Evolutionary conservation across 192 early-diverging fungal genomes (phyloP), one percentile per base, ranked within the genome.

Genomic region (Backusella macrospora): DNA sequence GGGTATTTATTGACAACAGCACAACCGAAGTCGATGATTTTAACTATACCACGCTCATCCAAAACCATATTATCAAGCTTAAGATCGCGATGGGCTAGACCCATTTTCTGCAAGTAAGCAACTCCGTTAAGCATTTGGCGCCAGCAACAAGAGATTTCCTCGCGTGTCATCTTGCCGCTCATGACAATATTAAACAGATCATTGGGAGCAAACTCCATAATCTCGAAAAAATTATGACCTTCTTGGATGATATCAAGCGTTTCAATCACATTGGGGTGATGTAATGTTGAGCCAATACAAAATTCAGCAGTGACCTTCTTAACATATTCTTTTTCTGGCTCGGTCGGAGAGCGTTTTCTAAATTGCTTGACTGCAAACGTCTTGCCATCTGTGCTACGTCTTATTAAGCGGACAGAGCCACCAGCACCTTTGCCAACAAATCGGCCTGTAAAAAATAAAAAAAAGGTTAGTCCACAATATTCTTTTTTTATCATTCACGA

Each of bases 191-290:
- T 86, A 71, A 92, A 99, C 68, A 99, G 85, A 82, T 99, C 98
- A 59, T 94, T 92, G 65, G 92, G 92, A 44, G 93, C 95, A 89
- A 92, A 98, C 82, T 99, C 98, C 95, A 95, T 92, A 63, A 95
- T 89, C 82, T 93, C 87, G 66, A 87, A 93, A 34, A 89, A 89
- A 40, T 81, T 84, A 18, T 44, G 37, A 18, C 86, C 84, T 73
- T 93, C 92, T 76, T 91, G 88, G 21, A 95, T 87, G 68, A 95
- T 89, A 75, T 93, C 92, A 62, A 93, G 63, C 0, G 92, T 93
- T 76, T 94, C 92, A 44, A 94, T 91, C 26, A 95, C 87, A 74
- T 94, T 94, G 47, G 84, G 82, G 74, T 95, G 91, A 76, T 92
- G 91, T n/a, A 94, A 81, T 6, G 88, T 90, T 6, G 91, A 92